Conservation (phyloP, 2,329 filamentous ascomycete species). For the Ramularia collo-cygni region DNA sequence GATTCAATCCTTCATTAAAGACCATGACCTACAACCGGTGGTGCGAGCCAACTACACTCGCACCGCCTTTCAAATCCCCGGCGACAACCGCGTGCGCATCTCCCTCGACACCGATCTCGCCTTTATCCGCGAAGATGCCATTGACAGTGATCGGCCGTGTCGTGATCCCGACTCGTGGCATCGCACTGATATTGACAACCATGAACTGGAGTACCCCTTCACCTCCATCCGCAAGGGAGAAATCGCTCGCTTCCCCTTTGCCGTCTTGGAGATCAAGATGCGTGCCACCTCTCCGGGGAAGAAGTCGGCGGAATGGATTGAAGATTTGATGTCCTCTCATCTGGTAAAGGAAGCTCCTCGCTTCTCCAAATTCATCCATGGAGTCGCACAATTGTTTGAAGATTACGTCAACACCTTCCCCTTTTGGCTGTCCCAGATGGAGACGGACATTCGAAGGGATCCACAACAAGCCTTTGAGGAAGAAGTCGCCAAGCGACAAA, state of each 20-base stretch:
- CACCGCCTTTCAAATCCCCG: constrained; percentile 92
- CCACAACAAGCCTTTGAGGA: constrained; percentile 85
- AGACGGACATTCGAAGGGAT: constrained; percentile 89
- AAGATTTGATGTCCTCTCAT: constrained; percentile 87
- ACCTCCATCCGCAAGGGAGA: constrained; percentile 81
- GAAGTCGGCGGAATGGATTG: constrained; percentile 76
- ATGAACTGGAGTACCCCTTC: constrained; percentile 80
- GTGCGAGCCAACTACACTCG: constrained; percentile 88
- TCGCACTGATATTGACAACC: constrained; percentile 77
- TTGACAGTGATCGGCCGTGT: constrained; percentile 79
- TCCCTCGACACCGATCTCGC: constrained; percentile 89
- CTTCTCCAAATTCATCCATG: constrained; percentile 97
- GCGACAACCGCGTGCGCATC: constrained; percentile 82
- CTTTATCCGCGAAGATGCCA: constrained; percentile 67
- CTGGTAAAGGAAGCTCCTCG: constrained; percentile 81
- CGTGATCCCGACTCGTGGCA: constrained; percentile 88
- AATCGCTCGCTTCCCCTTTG: constrained; percentile 82
- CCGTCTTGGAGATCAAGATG: constrained; percentile 87
- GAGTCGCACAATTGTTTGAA: constrained; percentile 84
- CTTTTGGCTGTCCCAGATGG: constrained; percentile 89
- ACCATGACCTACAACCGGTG: constrained; percentile 72
- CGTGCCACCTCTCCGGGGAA: constrained; percentile 39
- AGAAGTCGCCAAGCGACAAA: constrained; percentile 76
- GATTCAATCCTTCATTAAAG: constrained; percentile 73
- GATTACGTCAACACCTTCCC: constrained; percentile 91